These are phyloP conservation scores for Leccinum broughii DNA, from an alignment of 768 basidiomycete genomes.

Conservation along the genomic window DNA sequence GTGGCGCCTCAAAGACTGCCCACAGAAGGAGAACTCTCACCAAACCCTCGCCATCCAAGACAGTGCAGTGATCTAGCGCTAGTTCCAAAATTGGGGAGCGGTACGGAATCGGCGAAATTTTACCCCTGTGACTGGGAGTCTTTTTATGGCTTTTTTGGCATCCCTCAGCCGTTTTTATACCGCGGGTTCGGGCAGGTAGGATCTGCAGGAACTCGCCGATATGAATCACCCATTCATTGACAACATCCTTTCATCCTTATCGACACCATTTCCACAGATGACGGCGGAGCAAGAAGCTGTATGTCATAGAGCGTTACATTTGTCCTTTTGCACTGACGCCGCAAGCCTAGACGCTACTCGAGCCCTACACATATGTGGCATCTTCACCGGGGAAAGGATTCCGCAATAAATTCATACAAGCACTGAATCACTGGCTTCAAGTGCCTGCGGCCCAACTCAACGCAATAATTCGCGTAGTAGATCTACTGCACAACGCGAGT, in stretches of 20 bases:
- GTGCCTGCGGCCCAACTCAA: slow-evolving; percentile 73
- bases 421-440: slow-evolving; percentile 91
- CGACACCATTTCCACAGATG: slow-evolving; percentile 25
- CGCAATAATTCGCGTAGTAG: slow-evolving; percentile 76
- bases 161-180: slow-evolving; percentile 14
- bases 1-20: slow-evolving; percentile 9
- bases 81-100: slow-evolving; percentile 4
- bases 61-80: not conserved
- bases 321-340: not conserved
- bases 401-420: slow-evolving; percentile 79
- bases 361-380: slow-evolving; percentile 86
- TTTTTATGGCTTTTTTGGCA: slow-evolving; percentile 12
- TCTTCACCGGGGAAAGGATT: slow-evolving; percentile 91
- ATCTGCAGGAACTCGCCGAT: not conserved
- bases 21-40: slow-evolving; percentile 1
- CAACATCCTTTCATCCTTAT: slow-evolving; percentile 36
- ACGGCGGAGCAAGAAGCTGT: slow-evolving; percentile 27
- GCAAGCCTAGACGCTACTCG: slow-evolving; percentile 54
- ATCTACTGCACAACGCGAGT: slow-evolving; percentile 92
- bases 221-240: slow-evolving; percentile 40
- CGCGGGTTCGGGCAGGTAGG: not conserved
- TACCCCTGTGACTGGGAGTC: slow-evolving; percentile 1
- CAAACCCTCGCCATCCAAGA: slow-evolving; percentile 7
- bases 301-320: not conserved
- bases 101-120: not conserved